Evolutionary conservation across 2,329 filamentous ascomycete genomes (phyloP), one percentile per base, ranked within the genome.

Genomic region (Atkinsonella hypoxylon): DNA sequence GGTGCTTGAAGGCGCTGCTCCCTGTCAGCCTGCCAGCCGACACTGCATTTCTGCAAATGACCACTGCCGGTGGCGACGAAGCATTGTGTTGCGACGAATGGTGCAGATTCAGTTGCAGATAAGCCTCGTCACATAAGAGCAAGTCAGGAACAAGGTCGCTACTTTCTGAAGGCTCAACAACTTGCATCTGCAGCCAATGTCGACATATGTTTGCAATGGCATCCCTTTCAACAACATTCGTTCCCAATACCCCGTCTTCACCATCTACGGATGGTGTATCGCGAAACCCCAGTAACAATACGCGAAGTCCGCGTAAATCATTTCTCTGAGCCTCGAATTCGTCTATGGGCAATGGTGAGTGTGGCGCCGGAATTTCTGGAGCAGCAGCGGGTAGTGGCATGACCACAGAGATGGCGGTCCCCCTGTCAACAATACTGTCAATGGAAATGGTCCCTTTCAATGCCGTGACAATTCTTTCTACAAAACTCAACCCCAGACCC

Each of bases 401-500:
- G 3, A 55, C 60, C 2, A 70, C 67, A 0, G 56, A 59, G 2
- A 68, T 63, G 1, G 58, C 66, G 4, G 70, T 71, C 0, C 70
- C 70, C 2, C 58, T 53, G 6, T 64, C 66, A 1, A 66, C 46
- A 11, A 61, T 58, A 34, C 67, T 83, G 48, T 71, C 69, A n/a
- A 87, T 72, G 1, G 75, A 69, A 40, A 87, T 77, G 2, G 69
- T 70, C 0, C 83, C 83, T 30, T 74, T 72, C 0, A 87, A 66
- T 8, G 76, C 73, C 15, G 73, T 70, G 1, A 82, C 75, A 6
- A 87, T 77, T 48, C 71, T 68, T 30, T 75, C 73, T 2, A 87
- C 82, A 11, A 87, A 77, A 39, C 78, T 82, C 26, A 87, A 64
- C 0, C 84, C 83, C 0, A 87, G 68, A 0, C 83, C 83, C 0